Percentiles rank a stretch among this genome's conserved stretches.
These are phyloP conservation scores for Aspergillus sergii DNA, from an alignment of 2,329 filamentous ascomycete genomes.

Conservation along the genomic window DNA sequence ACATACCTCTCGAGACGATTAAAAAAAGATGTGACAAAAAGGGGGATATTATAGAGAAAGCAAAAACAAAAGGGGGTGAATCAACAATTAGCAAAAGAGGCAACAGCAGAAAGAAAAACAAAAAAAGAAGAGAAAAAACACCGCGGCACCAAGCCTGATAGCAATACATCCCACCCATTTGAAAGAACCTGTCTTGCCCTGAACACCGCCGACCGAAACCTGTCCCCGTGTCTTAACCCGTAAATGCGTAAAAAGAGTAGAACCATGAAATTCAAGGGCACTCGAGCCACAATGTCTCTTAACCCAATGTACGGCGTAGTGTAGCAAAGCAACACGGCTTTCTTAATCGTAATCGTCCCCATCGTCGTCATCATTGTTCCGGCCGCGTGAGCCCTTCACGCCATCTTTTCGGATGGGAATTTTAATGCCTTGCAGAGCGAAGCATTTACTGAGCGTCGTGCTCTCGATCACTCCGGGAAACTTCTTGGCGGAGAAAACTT, in stretches of 20 bases:
- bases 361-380: conserved; percentile 37
- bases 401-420: conserved; percentile 94
- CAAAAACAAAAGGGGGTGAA: background rate
- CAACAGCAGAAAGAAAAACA: conserved; percentile 12
- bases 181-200: conserved; percentile 19
- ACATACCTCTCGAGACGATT: background rate
- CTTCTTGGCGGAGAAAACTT: conserved; percentile 95
- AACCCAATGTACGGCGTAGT: background rate
- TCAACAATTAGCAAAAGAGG: conserved; percentile 2
- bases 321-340: conserved; percentile 4
- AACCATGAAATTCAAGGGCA: background rate
- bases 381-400: conserved; percentile 46
- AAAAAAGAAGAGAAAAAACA: conserved; percentile 15
- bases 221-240: conserved; percentile 22
- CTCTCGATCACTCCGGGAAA: conserved; percentile 97
- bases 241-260: conserved; percentile 18
- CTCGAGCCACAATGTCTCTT: background rate
- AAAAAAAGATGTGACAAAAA: background rate
- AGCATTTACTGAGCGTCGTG: conserved; percentile 86
- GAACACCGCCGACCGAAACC: conserved; percentile 34
- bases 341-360: conserved; percentile 36
- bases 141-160: conserved; percentile 32
- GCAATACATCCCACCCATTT: conserved; percentile 28
- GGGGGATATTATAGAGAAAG: background rate
- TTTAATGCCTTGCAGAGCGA: conserved; percentile 92